Conservation (phyloP, 805 yeast species). For the Metschnikowia corniflorae region DNA sequence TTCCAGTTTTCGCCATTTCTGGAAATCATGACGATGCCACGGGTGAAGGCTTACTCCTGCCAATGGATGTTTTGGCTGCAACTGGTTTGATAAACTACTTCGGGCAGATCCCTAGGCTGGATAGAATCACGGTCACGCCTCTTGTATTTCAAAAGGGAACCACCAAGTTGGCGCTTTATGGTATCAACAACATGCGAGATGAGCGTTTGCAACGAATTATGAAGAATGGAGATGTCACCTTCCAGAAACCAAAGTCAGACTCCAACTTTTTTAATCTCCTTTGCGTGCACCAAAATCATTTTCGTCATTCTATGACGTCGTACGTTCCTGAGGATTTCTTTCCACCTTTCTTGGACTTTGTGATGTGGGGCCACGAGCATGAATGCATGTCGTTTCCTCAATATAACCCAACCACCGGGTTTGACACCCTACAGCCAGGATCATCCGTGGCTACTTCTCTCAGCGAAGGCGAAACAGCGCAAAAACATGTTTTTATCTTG, state of each 20-base stretch:
- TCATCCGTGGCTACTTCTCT: slow-evolving; percentile 91
- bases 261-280: slow-evolving; percentile 80
- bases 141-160: slow-evolving; percentile 76
- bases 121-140: slow-evolving; percentile 71
- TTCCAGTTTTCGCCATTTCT: slow-evolving; percentile 88
- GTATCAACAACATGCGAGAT: slow-evolving; percentile 84
- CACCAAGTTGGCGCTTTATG: slow-evolving; percentile 82
- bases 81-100: slow-evolving; percentile 86
- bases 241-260: slow-evolving; percentile 61
- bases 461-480: slow-evolving; percentile 76
- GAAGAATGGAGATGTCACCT: slow-evolving; percentile 74
- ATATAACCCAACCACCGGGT: slow-evolving; percentile 56
- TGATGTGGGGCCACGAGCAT: slow-evolving; percentile 98
- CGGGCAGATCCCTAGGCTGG: slow-evolving; percentile 76
- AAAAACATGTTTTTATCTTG: slow-evolving; percentile 71
- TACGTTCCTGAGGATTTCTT: slow-evolving; percentile 81
- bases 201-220: slow-evolving; percentile 82
- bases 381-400: slow-evolving; percentile 78
- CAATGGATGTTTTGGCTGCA: slow-evolving; percentile 79
- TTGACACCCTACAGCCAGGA: slow-evolving; percentile 86
- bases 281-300: slow-evolving; percentile 90
- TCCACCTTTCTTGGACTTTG: slow-evolving; percentile 77
- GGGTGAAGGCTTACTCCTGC: slow-evolving; percentile 77
- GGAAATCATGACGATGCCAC: slow-evolving; percentile 98
- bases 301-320: slow-evolving; percentile 73